These are phyloP conservation scores for Picea glauca DNA, from an alignment of 75 land plant genomes.

Conservation along the genomic window DNA sequence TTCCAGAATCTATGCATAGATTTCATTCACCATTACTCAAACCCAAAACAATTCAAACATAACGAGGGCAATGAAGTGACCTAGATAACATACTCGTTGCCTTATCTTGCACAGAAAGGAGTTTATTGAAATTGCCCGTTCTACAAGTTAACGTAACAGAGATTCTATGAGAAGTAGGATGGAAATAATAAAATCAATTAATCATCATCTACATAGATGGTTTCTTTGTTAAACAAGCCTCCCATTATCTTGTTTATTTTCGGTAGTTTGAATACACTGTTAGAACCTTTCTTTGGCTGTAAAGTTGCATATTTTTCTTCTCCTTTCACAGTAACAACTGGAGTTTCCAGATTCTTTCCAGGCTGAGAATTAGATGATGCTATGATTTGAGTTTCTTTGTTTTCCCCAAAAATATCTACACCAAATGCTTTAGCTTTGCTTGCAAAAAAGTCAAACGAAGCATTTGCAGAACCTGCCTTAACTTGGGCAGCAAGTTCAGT, in stretches of 20 bases:
- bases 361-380: slow-evolving; percentile 23
- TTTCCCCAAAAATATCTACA: slow-evolving; percentile 33
- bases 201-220: slow-evolving; percentile 84
- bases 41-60: too few species aligned
- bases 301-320: slow-evolving; percentile 40
- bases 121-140: too few species aligned
- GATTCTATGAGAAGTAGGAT: not conserved
- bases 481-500: slow-evolving; percentile 47
- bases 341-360: slow-evolving; percentile 24
- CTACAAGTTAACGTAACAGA: too few species aligned
- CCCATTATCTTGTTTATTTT: slow-evolving; percentile 63
- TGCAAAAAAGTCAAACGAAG: slow-evolving; percentile 46
- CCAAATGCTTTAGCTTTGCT: slow-evolving; percentile 55
- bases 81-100: too few species aligned
- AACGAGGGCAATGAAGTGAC: too few species aligned
- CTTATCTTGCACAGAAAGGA: too few species aligned
- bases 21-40: too few species aligned
- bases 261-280: slow-evolving; percentile 15
- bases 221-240: slow-evolving; percentile 77
- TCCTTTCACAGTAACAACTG: slow-evolving; percentile 50
- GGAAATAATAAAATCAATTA: slow-evolving; percentile 15
- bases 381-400: slow-evolving; percentile 29
- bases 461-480: slow-evolving; percentile 54
- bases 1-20: too few species aligned
- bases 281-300: slow-evolving; percentile 14